Percentiles rank a stretch among this genome's conserved stretches.
Evolutionary conservation across 257 asterid species (phyloP).

Genomic region (Catharanthus roseus): DNA sequence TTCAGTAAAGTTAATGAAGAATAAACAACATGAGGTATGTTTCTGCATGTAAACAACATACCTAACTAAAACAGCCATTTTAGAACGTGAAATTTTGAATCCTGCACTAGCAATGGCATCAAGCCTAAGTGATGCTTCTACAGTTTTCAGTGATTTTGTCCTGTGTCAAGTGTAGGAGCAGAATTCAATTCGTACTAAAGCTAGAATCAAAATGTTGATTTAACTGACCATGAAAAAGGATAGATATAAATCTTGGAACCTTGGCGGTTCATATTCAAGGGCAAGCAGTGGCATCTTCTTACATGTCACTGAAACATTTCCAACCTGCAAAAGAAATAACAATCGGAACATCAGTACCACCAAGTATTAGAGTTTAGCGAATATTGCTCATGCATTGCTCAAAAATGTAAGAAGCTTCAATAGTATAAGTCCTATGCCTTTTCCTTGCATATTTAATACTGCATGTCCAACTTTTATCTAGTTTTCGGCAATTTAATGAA

Average conservation of each 20-base stretch:
- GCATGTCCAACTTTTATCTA: not conserved
- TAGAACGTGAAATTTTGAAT: conserved; percentile 86
- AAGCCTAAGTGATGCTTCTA: conserved; percentile 84
- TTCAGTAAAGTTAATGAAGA: not conserved
- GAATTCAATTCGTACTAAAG: conserved; percentile 10
- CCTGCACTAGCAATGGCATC: conserved; percentile 96
- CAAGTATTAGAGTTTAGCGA: not conserved
- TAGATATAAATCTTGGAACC: conserved; percentile 33
- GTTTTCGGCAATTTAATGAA: not conserved
- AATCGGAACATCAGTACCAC: not conserved
- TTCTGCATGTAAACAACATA: conserved; percentile 5
- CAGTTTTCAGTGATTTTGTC: conserved; percentile 60
- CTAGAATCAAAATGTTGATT: not conserved
- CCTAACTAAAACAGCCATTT: conserved; percentile 87
- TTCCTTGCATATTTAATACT: not conserved
- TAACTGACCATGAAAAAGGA: conserved; percentile 7
- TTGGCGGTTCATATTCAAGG: conserved; percentile 92
- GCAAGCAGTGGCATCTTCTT: conserved; percentile 79
- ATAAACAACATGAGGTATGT: not conserved
- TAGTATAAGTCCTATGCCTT: not conserved
- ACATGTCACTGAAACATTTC: conserved; percentile 85
- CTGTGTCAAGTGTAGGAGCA: conserved; percentile 37
- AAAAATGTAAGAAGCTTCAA: not conserved
- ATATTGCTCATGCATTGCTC: not conserved
- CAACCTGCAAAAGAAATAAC: conserved; percentile 43